phyloP scores from a whole-genome alignment of 257 asterid species.

The Ehretia macrophylla region DNA sequence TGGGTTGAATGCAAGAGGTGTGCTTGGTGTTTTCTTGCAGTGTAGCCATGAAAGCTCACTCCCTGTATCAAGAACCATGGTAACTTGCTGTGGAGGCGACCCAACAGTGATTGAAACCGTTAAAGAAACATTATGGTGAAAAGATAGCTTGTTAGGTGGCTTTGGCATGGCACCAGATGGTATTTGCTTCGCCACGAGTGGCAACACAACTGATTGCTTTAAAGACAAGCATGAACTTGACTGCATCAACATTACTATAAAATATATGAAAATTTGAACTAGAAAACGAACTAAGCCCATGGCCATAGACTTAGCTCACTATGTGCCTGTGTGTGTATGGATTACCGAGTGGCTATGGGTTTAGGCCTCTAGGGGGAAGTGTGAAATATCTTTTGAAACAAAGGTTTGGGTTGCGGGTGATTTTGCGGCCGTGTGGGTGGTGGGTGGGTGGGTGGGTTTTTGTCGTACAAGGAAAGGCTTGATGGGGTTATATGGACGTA shows the following conservation, averaged over 20 bases:
- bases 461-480: not conserved
- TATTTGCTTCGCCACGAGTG: slow-evolving; percentile 39
- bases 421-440: not conserved
- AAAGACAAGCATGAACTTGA: slow-evolving; percentile 24
- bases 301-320: not conserved
- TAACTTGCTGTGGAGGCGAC: slow-evolving; percentile 69
- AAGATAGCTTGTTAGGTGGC: slow-evolving; percentile 48
- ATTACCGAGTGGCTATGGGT: not conserved
- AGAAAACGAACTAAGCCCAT: slow-evolving; percentile 33
- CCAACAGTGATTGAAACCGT: slow-evolving; percentile 65
- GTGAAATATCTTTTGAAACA: not conserved
- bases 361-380: not conserved
- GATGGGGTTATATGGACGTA: not conserved
- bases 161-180: slow-evolving; percentile 26
- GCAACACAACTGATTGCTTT: slow-evolving; percentile 24
- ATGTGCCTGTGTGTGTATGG: not conserved
- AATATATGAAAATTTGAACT: slow-evolving; percentile 16
- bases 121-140: slow-evolving; percentile 67
- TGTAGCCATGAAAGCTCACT: slow-evolving; percentile 87
- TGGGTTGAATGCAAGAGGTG: slow-evolving; percentile 40
- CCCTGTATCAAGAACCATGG: slow-evolving; percentile 90
- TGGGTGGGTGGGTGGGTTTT: not conserved
- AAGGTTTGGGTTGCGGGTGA: not conserved
- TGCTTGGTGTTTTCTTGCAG: slow-evolving; percentile 40
- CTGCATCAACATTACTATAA: slow-evolving; percentile 16